Percentiles rank a stretch among this genome's conserved stretches.
Evolutionary conservation across 306 rosid genomes (phyloP).

Genomic region (Fragaria nilgerrensis): DNA sequence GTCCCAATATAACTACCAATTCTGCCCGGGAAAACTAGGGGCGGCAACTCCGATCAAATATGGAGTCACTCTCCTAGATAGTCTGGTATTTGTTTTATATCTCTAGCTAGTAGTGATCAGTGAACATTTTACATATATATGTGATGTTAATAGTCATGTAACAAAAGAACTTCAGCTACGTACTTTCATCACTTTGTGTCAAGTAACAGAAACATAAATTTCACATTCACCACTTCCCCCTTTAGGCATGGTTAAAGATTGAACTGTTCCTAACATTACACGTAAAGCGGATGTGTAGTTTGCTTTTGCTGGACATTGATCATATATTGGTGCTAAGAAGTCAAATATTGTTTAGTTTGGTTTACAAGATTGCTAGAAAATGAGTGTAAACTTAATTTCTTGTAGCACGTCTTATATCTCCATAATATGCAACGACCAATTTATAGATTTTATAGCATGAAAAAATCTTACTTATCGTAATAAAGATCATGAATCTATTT

Average conservation of each 20-base stretch:
- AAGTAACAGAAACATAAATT: background rate
- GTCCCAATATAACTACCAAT: background rate
- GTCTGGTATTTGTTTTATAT: background rate
- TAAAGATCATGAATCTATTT: too few relatives aligned
- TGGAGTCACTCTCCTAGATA: background rate
- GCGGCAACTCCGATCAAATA: background rate
- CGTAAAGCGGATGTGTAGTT: background rate
- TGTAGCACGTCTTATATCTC: too few relatives aligned
- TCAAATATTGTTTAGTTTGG: background rate
- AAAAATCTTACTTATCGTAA: too few relatives aligned
- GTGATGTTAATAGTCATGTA: background rate
- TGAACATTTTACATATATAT: background rate
- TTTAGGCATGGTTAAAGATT: background rate
- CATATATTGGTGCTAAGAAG: background rate
- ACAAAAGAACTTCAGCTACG: background rate
- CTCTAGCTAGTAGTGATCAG: background rate
- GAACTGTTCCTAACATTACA: background rate
- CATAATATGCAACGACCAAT: too few relatives aligned
- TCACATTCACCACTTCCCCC: background rate
- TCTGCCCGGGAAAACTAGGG: background rate
- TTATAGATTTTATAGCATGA: too few relatives aligned
- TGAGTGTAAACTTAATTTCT: background rate
- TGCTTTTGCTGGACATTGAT: background rate
- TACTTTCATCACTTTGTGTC: background rate
- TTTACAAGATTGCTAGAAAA: background rate